phyloP scores from a whole-genome alignment of 768 basidiomycete species.

The Leccinum arenicola region DNA sequence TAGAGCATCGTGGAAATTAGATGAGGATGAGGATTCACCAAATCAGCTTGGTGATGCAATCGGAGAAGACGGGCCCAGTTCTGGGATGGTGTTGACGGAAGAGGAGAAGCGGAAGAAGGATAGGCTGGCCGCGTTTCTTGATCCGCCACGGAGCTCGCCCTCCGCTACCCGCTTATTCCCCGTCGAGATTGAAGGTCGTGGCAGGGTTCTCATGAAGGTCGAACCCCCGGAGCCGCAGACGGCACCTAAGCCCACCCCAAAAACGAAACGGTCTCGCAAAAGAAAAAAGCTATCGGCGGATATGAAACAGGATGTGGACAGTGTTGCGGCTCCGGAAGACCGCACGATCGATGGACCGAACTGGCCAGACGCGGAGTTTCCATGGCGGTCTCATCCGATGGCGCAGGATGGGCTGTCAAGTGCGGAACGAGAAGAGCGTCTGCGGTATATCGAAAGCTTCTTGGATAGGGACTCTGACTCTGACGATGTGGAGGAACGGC shows the following conservation, averaged over 20 bases:
- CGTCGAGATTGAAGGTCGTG: slow-evolving; percentile 64
- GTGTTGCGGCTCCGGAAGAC: slow-evolving; percentile 25
- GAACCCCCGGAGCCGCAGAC: slow-evolving; percentile 38
- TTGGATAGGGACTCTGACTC: slow-evolving; percentile 69
- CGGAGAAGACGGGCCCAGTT: slow-evolving; percentile 12
- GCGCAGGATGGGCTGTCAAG: slow-evolving; percentile 51
- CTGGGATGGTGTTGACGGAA: slow-evolving; percentile 36
- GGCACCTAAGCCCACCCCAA: slow-evolving; percentile 28
- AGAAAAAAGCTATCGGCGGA: slow-evolving; percentile 45
- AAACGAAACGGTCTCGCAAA: slow-evolving; percentile 46
- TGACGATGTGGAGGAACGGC: slow-evolving; percentile 35
- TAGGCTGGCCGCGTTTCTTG: slow-evolving; percentile 66
- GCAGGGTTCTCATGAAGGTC: slow-evolving; percentile 66
- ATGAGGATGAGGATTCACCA: slow-evolving; percentile 15
- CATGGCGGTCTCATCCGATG: slow-evolving; percentile 66
- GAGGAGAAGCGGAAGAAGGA: slow-evolving; percentile 65
- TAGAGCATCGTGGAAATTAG: slow-evolving; percentile 17
- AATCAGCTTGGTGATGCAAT: slow-evolving; percentile 10
- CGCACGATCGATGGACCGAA: slow-evolving; percentile 52
- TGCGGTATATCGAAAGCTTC: slow-evolving; percentile 68
- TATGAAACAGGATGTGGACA: slow-evolving; percentile 16
- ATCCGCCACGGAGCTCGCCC: slow-evolving; percentile 33
- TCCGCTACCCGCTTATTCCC: slow-evolving; percentile 48
- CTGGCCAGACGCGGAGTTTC: slow-evolving; percentile 79
- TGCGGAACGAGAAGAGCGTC: slow-evolving; percentile 55